Conservation (phyloP, 1,284 basidiomycete genomes). For the Neolentinus lepideus region DNA sequence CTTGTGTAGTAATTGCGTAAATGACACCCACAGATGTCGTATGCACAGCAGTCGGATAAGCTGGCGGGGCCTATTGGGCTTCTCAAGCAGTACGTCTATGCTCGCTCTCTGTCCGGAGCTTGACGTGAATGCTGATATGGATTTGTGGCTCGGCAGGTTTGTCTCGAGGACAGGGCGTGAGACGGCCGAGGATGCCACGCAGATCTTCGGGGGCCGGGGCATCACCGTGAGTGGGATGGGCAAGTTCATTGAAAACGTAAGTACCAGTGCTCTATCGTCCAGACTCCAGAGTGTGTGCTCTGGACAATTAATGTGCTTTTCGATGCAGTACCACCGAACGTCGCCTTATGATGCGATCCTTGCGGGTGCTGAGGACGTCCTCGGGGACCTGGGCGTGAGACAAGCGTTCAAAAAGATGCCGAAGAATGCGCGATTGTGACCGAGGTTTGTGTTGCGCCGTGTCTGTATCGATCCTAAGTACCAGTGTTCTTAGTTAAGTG, state of each 20-base stretch:
- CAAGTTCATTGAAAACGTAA: constrained; percentile 44
- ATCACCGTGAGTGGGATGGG: constrained; percentile 52
- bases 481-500: background rate
- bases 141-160: constrained; percentile 33
- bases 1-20: background rate
- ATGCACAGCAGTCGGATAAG: constrained; percentile 75
- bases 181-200: constrained; percentile 60
- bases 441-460: background rate
- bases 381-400: constrained; percentile 58
- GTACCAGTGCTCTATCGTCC: no score
- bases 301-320: constrained; percentile 4
- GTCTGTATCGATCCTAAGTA: background rate
- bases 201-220: constrained; percentile 45
- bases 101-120: background rate
- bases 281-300: no score
- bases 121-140: constrained; percentile 4
- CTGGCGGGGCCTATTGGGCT: constrained; percentile 70
- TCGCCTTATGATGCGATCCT: constrained; percentile 47
- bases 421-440: constrained; percentile 38
- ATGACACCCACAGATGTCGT: constrained; percentile 48
- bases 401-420: constrained; percentile 60
- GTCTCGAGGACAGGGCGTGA: constrained; percentile 62
- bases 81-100: constrained; percentile 51
- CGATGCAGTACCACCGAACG: constrained; percentile 41
- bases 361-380: constrained; percentile 41